Conservation (phyloP, 108 stramenopile species). For the Asterionellopsis glacialis region DNA sequence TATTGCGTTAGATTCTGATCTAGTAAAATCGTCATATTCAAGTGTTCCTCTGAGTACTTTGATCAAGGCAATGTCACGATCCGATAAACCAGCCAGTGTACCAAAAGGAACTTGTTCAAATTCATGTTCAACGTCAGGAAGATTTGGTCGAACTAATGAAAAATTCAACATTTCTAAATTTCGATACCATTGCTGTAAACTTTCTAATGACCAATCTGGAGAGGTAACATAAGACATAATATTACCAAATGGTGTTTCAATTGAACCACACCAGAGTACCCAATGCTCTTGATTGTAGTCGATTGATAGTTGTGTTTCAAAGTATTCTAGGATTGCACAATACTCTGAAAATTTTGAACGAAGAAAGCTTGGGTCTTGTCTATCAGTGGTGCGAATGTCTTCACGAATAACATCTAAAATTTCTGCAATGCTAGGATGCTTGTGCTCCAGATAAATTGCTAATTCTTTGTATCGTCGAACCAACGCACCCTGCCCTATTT, state of each 20-base stretch:
- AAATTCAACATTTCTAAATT: conserved; percentile 3
- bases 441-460: not conserved
- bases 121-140: not conserved
- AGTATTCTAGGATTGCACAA: conserved; percentile 5
- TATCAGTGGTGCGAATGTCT: not conserved
- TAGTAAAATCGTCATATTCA: not conserved
- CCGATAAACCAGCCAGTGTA: not conserved
- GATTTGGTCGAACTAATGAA: conserved; percentile 2
- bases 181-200: conserved; percentile 2
- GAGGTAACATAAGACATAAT: not conserved
- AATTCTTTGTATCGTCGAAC: conserved; percentile 3
- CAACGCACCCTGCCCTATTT: not conserved
- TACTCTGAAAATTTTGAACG: not conserved
- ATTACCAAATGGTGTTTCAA: not conserved
- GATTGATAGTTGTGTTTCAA: conserved; percentile 4
- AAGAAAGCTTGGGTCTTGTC: not conserved
- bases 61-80: not conserved
- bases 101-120: not conserved
- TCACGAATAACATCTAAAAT: not conserved
- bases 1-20: no score
- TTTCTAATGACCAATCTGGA: conserved; percentile 4
- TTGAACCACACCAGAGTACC: conserved; percentile 4
- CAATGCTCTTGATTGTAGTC: not conserved
- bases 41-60: not conserved
- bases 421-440: not conserved